These are phyloP conservation scores for Sonneratia alba DNA, from an alignment of 345 rosid genomes.

Conservation along the genomic window DNA sequence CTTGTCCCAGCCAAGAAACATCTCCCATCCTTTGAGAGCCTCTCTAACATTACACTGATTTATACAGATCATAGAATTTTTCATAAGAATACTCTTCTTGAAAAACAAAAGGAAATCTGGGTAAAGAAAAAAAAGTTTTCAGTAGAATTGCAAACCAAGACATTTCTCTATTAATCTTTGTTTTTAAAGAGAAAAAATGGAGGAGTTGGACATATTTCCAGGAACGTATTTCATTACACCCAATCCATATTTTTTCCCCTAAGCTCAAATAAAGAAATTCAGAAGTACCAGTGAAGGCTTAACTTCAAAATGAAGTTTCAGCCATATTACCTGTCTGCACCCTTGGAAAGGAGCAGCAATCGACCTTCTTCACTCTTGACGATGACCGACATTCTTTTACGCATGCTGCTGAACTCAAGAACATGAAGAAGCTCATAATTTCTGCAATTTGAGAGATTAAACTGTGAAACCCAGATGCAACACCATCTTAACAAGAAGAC, in stretches of 20 bases:
- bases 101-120: neutral
- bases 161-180: too few relatives aligned
- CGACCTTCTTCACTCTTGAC: slow-evolving; percentile 48
- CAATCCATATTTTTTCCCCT: too few relatives aligned
- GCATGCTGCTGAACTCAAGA: slow-evolving; percentile 72
- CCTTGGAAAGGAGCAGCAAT: slow-evolving; percentile 68
- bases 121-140: neutral
- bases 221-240: too few relatives aligned
- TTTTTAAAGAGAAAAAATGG: neutral
- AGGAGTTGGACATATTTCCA: neutral
- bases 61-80: slow-evolving; percentile 8
- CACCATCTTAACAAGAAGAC: neutral
- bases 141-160: neutral
- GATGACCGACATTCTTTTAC: slow-evolving; percentile 89
- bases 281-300: too few relatives aligned
- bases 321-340: slow-evolving; percentile 71
- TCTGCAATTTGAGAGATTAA: slow-evolving; percentile 26
- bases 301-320: neutral
- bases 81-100: neutral
- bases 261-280: too few relatives aligned
- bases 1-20: slow-evolving; percentile 43
- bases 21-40: slow-evolving; percentile 48
- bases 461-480: neutral
- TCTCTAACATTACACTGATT: slow-evolving; percentile 61
- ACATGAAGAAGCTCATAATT: slow-evolving; percentile 70